Conservation (phyloP, 148 eudicot species). For the Rhododendron vialii region DNA sequence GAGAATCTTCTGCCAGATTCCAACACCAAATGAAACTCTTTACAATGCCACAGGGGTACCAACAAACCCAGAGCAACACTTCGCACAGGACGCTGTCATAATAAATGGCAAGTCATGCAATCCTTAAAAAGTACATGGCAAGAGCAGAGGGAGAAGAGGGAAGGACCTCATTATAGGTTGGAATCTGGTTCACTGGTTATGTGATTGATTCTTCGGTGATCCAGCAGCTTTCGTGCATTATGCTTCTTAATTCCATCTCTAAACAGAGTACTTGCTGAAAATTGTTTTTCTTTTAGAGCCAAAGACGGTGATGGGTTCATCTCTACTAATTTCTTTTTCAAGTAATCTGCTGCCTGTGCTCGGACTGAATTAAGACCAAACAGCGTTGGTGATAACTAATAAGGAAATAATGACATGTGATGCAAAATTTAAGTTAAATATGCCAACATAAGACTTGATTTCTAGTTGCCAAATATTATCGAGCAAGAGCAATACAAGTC, state of each 20-base stretch:
- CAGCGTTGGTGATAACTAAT: background rate
- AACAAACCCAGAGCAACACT: background rate
- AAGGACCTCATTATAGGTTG: conserved; percentile 11
- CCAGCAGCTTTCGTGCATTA: conserved; percentile 45
- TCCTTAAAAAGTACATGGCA: background rate
- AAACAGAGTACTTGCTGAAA: conserved; percentile 55
- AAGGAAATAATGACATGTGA: background rate
- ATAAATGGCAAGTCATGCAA: background rate
- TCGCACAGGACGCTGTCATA: background rate
- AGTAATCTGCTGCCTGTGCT: conserved; percentile 57
- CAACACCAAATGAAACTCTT: background rate
- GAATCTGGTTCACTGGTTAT: background rate
- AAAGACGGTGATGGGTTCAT: conserved; percentile 15
- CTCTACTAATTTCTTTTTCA: conserved; percentile 37
- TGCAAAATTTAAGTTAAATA: background rate
- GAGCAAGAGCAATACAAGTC: background rate
- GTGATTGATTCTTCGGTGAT: conserved; percentile 25
- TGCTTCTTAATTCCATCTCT: conserved; percentile 66
- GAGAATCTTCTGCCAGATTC: background rate
- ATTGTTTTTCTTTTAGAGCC: conserved; percentile 13
- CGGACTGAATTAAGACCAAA: conserved; percentile 45
- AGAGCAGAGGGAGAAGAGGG: background rate
- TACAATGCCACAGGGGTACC: background rate
- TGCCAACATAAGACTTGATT: background rate
- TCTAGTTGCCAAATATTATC: background rate